phyloP scores from a whole-genome alignment of 176 grass and related monocot genomes.

The Avena insularis region DNA sequence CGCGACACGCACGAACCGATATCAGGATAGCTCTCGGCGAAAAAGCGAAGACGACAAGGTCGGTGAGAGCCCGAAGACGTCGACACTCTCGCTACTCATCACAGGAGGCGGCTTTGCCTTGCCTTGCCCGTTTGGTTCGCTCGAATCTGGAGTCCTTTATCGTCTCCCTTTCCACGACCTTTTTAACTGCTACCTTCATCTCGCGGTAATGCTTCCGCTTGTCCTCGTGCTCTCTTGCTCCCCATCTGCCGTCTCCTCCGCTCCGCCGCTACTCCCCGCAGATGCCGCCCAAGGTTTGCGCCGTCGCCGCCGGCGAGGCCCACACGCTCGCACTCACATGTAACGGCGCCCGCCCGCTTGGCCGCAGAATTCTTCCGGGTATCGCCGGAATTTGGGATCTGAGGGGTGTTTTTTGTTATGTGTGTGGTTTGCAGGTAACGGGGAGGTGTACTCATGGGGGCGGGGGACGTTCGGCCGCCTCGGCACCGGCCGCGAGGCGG shows the following conservation, averaged over 20 bases:
- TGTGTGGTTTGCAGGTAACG: slow-evolving; percentile 62
- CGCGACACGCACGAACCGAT: slow-evolving; percentile 23
- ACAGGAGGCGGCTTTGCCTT: background rate
- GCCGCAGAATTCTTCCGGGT: background rate
- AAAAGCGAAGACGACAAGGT: slow-evolving; percentile 6
- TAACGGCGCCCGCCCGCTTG: slow-evolving; percentile 27
- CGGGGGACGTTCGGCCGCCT: slow-evolving; percentile 89
- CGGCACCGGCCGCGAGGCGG: slow-evolving; percentile 69
- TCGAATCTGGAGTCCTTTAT: background rate
- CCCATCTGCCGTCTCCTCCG: slow-evolving; percentile 18
- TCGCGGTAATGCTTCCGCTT: slow-evolving; percentile 37
- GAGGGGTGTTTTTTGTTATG: background rate
- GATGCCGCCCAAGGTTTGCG: slow-evolving; percentile 82
- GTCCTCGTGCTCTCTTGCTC: slow-evolving; percentile 8
- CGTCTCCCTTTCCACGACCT: slow-evolving; percentile 13
- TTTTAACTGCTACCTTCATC: slow-evolving; percentile 24
- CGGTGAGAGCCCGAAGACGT: background rate
- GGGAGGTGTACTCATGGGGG: slow-evolving; percentile 86
- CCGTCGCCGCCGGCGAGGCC: slow-evolving; percentile 87
- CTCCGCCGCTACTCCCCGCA: background rate
- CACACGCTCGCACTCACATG: slow-evolving; percentile 91
- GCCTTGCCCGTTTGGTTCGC: background rate
- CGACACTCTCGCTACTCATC: background rate
- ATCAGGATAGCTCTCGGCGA: background rate
- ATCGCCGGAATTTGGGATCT: slow-evolving; percentile 13